Percentiles rank a stretch among this genome's conserved stretches.
phyloP scores from a whole-genome alignment of 148 eudicot genomes.

The Talinum fruticosum region DNA sequence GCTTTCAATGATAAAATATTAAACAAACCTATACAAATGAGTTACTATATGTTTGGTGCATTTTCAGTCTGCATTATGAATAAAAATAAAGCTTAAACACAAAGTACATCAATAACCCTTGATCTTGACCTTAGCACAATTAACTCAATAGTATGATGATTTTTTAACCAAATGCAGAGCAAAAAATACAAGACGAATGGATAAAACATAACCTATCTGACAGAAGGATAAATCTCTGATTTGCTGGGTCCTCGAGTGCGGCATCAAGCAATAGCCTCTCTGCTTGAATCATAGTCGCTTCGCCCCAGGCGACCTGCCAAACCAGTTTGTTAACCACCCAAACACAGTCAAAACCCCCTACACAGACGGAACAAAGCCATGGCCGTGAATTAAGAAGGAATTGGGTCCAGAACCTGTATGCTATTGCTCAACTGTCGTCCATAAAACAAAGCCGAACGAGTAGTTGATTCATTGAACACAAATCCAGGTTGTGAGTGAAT shows the following conservation, averaged over 20 bases:
- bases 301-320: conserved; percentile 88
- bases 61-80: neutral
- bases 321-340: conserved; percentile 9
- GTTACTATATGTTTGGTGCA: neutral
- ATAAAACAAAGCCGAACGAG: conserved; percentile 63
- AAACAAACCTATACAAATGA: neutral
- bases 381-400: conserved; percentile 1
- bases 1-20: too few species aligned
- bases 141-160: neutral
- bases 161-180: neutral
- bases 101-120: too few species aligned
- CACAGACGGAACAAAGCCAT: neutral
- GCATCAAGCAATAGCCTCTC: conserved; percentile 77
- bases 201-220: conserved; percentile 67
- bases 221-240: conserved; percentile 92
- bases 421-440: conserved; percentile 68
- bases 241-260: conserved; percentile 87
- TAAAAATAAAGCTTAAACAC: neutral
- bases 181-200: neutral
- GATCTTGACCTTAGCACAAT: neutral
- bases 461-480: conserved; percentile 77
- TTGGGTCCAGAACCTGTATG: conserved; percentile 57
- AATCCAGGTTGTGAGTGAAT: conserved; percentile 90
- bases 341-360: neutral
- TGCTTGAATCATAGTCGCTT: conserved; percentile 88